These are phyloP conservation scores for Primulina eburnea DNA, from an alignment of 257 asterid species.

Conservation along the genomic window DNA sequence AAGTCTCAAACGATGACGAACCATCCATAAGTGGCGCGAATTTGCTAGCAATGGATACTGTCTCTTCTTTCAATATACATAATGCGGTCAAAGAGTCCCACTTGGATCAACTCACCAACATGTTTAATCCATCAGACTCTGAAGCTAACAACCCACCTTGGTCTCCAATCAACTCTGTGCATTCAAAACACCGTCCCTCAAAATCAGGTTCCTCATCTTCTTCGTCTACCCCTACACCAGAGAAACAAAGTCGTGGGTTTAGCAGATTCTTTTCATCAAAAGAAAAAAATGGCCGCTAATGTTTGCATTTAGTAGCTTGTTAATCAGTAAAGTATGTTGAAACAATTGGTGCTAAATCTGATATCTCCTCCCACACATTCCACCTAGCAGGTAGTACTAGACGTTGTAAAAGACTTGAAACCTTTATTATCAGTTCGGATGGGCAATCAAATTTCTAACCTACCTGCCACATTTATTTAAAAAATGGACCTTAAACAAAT, in stretches of 20 bases:
- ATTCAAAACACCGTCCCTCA: constrained; percentile 53
- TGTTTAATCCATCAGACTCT: constrained; percentile 51
- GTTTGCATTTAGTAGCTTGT: constrained; percentile 18
- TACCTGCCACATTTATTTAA: too few relatives aligned
- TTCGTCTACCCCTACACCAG: constrained; percentile 67
- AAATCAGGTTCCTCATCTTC: constrained; percentile 62
- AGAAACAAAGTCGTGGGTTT: constrained; percentile 71
- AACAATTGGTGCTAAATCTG: neutral
- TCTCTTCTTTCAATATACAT: constrained; percentile 37
- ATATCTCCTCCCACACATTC: neutral
- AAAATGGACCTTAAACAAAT: too few relatives aligned
- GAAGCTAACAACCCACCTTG: constrained; percentile 50
- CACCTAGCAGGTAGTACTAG: neutral
- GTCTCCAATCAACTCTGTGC: constrained; percentile 52
- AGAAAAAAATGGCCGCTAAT: constrained; percentile 46
- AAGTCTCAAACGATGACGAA: constrained; percentile 45
- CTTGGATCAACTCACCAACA: constrained; percentile 33
- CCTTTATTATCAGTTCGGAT: too few relatives aligned
- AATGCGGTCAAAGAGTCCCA: constrained; percentile 61
- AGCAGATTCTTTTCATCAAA: constrained; percentile 84
- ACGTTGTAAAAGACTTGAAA: too few relatives aligned
- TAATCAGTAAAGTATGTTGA: too few relatives aligned
- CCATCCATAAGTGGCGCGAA: constrained; percentile 50
- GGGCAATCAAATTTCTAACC: too few relatives aligned
- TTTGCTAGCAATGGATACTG: constrained; percentile 48